Percentiles rank a stretch among this genome's conserved stretches.
These are phyloP conservation scores for Orbilia javanica DNA, from an alignment of 2,329 filamentous ascomycete species.

Conservation along the genomic window DNA sequence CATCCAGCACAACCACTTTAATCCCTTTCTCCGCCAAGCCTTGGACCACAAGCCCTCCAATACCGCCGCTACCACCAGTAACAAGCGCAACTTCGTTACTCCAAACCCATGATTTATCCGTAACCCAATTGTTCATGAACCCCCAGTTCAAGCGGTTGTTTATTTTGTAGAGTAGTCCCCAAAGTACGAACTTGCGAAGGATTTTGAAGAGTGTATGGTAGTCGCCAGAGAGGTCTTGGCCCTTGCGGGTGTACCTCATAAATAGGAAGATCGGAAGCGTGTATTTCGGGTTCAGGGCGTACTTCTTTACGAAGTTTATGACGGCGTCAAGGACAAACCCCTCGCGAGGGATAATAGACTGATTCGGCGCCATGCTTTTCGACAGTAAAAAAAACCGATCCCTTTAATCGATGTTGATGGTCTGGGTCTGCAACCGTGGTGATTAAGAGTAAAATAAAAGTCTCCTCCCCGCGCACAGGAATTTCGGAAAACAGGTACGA, in stretches of 20 bases:
- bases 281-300: constrained; percentile 74
- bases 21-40: constrained; percentile 75
- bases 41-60: constrained; percentile 76
- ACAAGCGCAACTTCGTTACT: constrained; percentile 77
- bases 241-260: constrained; percentile 74
- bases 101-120: constrained; percentile 73
- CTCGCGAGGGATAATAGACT: constrained; percentile 53
- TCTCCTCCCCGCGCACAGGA: background rate
- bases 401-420: background rate
- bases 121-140: constrained; percentile 69
- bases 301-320: constrained; percentile 68
- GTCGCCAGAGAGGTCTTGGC: constrained; percentile 70
- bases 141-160: constrained; percentile 70
- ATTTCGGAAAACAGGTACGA: constrained; percentile 2
- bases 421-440: background rate
- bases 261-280: constrained; percentile 75
- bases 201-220: constrained; percentile 70
- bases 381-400: background rate
- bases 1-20: constrained; percentile 79
- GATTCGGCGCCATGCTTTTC: constrained; percentile 42
- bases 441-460: background rate
- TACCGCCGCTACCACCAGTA: constrained; percentile 80
- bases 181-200: constrained; percentile 70
- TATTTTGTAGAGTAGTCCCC: constrained; percentile 69
- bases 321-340: constrained; percentile 54